Evolutionary conservation across 176 grass and related monocot genomes (phyloP), one percentile per base, ranked within the genome.

Genomic region (Areca catechu): DNA sequence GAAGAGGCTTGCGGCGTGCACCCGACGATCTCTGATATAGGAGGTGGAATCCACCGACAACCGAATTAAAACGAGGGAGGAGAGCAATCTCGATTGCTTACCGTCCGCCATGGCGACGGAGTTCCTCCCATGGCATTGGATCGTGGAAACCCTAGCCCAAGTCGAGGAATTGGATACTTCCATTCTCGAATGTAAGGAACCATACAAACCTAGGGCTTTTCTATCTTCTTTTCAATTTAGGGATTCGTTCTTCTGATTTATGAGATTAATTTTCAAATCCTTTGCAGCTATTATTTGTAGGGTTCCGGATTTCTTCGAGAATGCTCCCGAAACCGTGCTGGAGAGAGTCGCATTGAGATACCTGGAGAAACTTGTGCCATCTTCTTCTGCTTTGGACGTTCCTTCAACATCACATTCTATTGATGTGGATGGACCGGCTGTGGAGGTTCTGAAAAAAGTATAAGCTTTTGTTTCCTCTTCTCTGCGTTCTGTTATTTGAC

Each of bases 61-160:
- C 9, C 3, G 9, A 12, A 43, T 12, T 43, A 43, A 43, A 43
- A 43, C 9, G 0, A 10, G 9, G 14, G 7, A 37, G 34, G 34
- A 37, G 7, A 10, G 9, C 10, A 37, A 37, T 12, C 34, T 2
- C 34, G 7, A 1, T 1, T 7, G 29, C 29, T 7, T 30, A 6
- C 29, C 29, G 3, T 37, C 9, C 34, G 9, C 34, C 34, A 37
- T 37, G 34, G 34, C 34, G 7, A 37, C 34, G 34, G 34, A 37
- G 34, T 9, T 43, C 49, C 70, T 68, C 70, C 19, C 61, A 14
- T 67, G 62, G 77, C 57, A 29, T 19, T 67, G 24, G 54, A 22
- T 74, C 55, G 47, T 80, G 23, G 77, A 80, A 68, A 61, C 77
- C 77, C 70, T 80, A 73, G 69, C 70, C 20, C 63, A 74, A 16